These are phyloP conservation scores for Puccinia horiana DNA, from an alignment of 1,284 basidiomycete species.

Conservation along the genomic window DNA sequence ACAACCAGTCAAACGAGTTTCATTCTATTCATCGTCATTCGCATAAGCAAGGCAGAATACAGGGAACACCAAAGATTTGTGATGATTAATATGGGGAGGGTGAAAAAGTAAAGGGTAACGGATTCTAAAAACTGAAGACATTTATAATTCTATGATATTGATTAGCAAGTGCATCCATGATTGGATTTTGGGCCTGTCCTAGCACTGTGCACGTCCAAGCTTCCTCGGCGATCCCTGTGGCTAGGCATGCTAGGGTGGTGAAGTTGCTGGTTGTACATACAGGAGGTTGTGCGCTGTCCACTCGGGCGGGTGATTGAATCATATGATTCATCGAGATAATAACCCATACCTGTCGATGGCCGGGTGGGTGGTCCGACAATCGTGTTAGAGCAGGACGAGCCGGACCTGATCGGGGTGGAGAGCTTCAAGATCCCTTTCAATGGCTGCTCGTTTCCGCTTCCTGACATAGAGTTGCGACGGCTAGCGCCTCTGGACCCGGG, in stretches of 20 bases:
- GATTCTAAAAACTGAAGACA: neutral
- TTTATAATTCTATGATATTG: neutral
- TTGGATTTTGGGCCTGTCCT: neutral
- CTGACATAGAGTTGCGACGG: constrained; percentile 25
- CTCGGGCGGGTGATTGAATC: constrained; percentile 18
- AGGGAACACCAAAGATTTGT: neutral
- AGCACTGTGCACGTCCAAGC: constrained; percentile 5
- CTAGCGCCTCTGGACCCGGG: constrained; percentile 17
- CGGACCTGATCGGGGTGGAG: constrained; percentile 17
- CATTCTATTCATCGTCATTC: constrained; percentile 1
- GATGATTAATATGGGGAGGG: neutral
- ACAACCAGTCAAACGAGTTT: neutral
- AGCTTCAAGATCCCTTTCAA: constrained; percentile 27
- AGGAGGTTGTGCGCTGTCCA: constrained; percentile 16
- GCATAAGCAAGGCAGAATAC: neutral
- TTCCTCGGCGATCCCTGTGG: constrained; percentile 18
- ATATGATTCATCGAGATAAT: constrained; percentile 29
- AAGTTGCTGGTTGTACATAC: constrained; percentile 9
- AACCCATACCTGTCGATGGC: constrained; percentile 29
- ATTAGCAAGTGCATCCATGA: constrained; percentile 9
- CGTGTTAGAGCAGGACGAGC: constrained; percentile 18
- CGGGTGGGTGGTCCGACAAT: constrained; percentile 23
- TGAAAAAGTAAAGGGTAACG: neutral
- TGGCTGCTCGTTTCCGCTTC: constrained; percentile 8
- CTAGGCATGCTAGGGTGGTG: neutral